Percentiles rank a stretch among this genome's conserved stretches.
Conservation (phyloP, 1,284 basidiomycete species). For the Golubevia pallescens region DNA sequence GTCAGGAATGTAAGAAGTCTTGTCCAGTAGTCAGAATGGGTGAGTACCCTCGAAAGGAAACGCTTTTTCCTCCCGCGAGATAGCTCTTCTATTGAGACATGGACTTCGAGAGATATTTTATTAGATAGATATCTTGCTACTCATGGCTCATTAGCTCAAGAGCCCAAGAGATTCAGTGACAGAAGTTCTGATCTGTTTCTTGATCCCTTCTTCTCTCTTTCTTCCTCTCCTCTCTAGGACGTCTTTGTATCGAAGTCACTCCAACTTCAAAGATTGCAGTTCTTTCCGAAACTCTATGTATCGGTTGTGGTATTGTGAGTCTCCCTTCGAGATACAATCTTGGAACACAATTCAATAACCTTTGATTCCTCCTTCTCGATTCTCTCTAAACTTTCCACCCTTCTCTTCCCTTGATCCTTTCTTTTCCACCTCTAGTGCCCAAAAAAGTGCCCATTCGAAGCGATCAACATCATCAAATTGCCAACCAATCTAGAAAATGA, state of each 20-base stretch:
- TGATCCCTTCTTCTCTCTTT: neutral
- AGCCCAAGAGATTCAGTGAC: no score
- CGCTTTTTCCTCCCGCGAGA: no score
- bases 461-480: conserved; percentile 64
- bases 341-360: no score
- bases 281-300: conserved; percentile 61
- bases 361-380: neutral
- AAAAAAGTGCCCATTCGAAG: conserved; percentile 64
- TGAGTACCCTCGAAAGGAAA: no score
- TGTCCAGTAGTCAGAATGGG: conserved; percentile 64
- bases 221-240: conserved; percentile 4
- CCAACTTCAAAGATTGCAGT: conserved; percentile 58
- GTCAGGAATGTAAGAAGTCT: conserved; percentile 63
- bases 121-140: no score
- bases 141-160: no score
- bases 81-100: no score
- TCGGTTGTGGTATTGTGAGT: conserved; percentile 59
- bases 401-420: neutral
- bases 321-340: neutral
- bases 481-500: conserved; percentile 62
- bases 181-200: neutral
- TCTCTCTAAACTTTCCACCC: neutral
- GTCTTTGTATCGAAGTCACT: conserved; percentile 56
- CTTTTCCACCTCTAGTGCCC: conserved; percentile 27
- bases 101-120: no score